phyloP scores from a whole-genome alignment of 1,139 yeast species.

The Suhomyces coccinellae region DNA sequence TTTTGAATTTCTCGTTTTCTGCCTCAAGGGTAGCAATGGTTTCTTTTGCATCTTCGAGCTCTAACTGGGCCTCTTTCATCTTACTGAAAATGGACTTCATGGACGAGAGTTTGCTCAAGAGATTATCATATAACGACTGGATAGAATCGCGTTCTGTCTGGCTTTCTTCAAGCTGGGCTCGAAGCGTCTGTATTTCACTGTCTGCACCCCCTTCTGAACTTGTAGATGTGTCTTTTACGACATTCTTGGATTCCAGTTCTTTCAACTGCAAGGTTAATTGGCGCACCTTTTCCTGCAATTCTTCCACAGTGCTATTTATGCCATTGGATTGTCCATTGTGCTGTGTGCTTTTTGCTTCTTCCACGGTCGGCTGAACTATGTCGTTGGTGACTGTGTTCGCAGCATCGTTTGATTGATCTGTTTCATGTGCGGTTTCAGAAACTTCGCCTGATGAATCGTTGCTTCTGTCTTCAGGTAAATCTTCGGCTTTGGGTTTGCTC shows the following conservation, averaged over 20 bases:
- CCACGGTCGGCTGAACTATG: neutral
- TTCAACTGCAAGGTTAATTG: slow-evolving; percentile 23
- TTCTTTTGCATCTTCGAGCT: slow-evolving; percentile 58
- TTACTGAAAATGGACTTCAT: slow-evolving; percentile 77
- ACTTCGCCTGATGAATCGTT: neutral
- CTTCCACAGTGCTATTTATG: neutral
- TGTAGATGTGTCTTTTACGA: slow-evolving; percentile 6
- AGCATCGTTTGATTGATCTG: neutral
- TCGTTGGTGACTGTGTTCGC: neutral
- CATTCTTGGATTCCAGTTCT: slow-evolving; percentile 12
- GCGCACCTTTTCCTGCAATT: slow-evolving; percentile 20
- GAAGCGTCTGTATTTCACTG: neutral
- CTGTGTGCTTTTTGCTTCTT: neutral
- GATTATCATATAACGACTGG: slow-evolving; percentile 71
- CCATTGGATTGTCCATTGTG: neutral
- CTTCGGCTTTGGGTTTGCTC: slow-evolving; percentile 15
- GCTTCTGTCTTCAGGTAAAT: slow-evolving; percentile 3
- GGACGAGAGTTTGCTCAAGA: slow-evolving; percentile 71
- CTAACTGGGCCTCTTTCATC: slow-evolving; percentile 75
- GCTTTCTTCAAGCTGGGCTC: slow-evolving; percentile 10
- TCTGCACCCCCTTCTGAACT: neutral
- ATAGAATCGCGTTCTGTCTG: slow-evolving; percentile 61
- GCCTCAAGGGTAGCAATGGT: slow-evolving; percentile 26
- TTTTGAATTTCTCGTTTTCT: slow-evolving; percentile 27
- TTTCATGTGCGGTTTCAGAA: neutral